phyloP scores from a whole-genome alignment of 2,329 filamentous ascomycete species.

The Aphanoascus verrucosus region DNA sequence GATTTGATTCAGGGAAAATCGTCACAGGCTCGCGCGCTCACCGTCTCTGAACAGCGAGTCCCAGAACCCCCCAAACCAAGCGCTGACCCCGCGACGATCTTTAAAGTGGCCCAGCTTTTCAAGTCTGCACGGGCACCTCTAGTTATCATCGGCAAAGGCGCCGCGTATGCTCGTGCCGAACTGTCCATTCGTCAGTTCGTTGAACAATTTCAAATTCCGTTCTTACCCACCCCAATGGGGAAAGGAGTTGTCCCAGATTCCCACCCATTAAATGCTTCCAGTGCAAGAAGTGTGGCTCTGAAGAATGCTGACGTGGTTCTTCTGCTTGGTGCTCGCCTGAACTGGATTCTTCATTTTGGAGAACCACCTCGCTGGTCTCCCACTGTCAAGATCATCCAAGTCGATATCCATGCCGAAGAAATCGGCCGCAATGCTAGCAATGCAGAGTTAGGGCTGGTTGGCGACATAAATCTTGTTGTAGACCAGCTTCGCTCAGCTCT shows the following conservation, averaged over 20 bases:
- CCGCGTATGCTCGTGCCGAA: constrained; percentile 45
- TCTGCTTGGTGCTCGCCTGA: constrained; percentile 45
- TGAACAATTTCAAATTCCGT: constrained; percentile 41
- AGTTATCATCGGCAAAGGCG: constrained; percentile 47
- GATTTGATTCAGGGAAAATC: constrained; percentile 42
- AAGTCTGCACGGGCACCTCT: constrained; percentile 42
- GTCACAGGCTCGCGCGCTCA: constrained; percentile 17
- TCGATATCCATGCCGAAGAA: constrained; percentile 46
- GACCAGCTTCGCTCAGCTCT: constrained; percentile 38
- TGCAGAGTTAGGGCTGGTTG: constrained; percentile 41
- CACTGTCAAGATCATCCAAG: constrained; percentile 44
- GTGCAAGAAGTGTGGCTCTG: constrained; percentile 44
- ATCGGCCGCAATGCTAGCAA: constrained; percentile 43
- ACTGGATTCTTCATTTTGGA: constrained; percentile 51
- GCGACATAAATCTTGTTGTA: constrained; percentile 42
- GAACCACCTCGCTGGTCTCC: constrained; percentile 44
- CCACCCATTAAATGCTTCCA: constrained; percentile 43
- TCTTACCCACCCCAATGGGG: constrained; percentile 50
- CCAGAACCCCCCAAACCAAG: constrained; percentile 35
- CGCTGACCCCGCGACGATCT: constrained; percentile 36
- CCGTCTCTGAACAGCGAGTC: constrained; percentile 20
- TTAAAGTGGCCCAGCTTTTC: constrained; percentile 36
- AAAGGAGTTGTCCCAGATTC: constrained; percentile 48
- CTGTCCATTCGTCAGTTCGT: constrained; percentile 36
- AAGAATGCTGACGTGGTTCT: constrained; percentile 46